phyloP scores from a whole-genome alignment of 1,284 basidiomycete genomes.

The Mycosarcoma mackinlayi region DNA sequence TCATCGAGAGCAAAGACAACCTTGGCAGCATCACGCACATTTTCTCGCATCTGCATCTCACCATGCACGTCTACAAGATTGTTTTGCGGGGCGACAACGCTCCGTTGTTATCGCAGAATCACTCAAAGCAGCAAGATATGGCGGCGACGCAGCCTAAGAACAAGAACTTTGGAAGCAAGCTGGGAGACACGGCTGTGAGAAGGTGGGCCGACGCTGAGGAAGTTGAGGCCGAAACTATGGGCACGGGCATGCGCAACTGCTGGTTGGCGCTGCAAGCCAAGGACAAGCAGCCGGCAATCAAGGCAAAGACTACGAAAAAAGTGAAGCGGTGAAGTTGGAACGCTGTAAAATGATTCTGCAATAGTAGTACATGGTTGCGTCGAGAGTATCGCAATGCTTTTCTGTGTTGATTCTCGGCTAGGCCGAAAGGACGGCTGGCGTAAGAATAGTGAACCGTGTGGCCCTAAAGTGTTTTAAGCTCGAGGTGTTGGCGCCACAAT shows the following conservation, averaged over 20 bases:
- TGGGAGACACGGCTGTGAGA: conserved; percentile 14
- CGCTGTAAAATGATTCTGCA: conserved; percentile 5
- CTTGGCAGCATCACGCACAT: conserved; percentile 76
- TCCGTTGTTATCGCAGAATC: neutral
- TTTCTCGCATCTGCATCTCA: conserved; percentile 91
- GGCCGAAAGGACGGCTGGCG: no score
- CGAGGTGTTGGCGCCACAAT: conserved; percentile 1
- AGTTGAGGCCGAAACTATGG: conserved; percentile 55
- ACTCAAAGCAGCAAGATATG: conserved; percentile 1
- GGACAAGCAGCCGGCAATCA: neutral
- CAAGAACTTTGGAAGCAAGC: conserved; percentile 31
- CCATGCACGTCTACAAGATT: conserved; percentile 77
- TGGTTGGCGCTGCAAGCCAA: conserved; percentile 28
- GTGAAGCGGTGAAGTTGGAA: no score
- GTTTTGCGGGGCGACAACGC: neutral
- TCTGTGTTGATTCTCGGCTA: neutral
- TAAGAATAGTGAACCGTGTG: neutral
- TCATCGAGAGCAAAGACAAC: conserved; percentile 4
- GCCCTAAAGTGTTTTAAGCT: conserved; percentile 1
- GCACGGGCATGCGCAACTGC: conserved; percentile 56
- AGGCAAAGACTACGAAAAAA: no score
- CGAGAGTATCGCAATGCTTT: conserved; percentile 11
- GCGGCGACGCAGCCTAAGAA: conserved; percentile 18
- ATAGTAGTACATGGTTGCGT: conserved; percentile 45
- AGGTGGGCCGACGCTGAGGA: conserved; percentile 36